Conservation (phyloP, 2,329 filamentous ascomycete genomes). For the Penicillium occitanis region DNA sequence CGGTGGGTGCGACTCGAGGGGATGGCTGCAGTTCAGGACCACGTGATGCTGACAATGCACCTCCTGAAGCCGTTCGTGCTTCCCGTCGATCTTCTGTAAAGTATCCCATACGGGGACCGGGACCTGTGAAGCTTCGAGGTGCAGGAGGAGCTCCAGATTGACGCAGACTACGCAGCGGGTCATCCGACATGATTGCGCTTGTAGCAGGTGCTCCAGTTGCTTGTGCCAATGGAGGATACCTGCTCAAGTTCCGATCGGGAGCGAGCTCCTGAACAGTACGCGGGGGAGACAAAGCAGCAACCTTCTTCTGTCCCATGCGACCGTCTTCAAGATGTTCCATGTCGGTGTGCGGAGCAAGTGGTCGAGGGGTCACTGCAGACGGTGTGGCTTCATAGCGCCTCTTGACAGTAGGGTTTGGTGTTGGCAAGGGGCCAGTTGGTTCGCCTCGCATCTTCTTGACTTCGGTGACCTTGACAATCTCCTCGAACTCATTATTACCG, state of each 20-base stretch:
- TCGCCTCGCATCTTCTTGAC: constrained; percentile 47
- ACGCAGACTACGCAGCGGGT: constrained; percentile 34
- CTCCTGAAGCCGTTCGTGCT: constrained; percentile 21
- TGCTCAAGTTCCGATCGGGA: constrained; percentile 35
- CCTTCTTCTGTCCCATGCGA: constrained; percentile 33
- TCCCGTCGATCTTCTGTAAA: constrained; percentile 44
- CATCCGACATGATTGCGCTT: constrained; percentile 35
- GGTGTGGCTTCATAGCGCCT: constrained; percentile 50
- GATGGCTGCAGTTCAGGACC: constrained; percentile 33
- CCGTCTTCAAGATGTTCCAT: constrained; percentile 34
- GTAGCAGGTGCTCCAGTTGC: constrained; percentile 33
- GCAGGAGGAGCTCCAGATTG: constrained; percentile 29
- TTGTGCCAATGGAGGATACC: constrained; percentile 43
- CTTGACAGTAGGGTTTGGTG: constrained; percentile 46
- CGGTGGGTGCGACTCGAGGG: constrained; percentile 32
- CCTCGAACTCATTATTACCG: constrained; percentile 47
- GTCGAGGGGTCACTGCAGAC: constrained; percentile 42
- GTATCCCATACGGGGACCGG: constrained; percentile 46
- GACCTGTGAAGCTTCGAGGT: constrained; percentile 40
- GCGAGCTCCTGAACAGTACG: constrained; percentile 34
- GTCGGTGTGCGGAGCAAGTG: constrained; percentile 46
- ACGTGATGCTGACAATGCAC: constrained; percentile 23
- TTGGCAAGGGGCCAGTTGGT: constrained; percentile 44
- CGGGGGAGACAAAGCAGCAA: constrained; percentile 29
- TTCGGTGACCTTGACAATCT: constrained; percentile 45